Percentiles rank a stretch among this genome's conserved stretches.
phyloP scores from a whole-genome alignment of 2,329 filamentous ascomycete species.

The Mycogone perniciosa region DNA sequence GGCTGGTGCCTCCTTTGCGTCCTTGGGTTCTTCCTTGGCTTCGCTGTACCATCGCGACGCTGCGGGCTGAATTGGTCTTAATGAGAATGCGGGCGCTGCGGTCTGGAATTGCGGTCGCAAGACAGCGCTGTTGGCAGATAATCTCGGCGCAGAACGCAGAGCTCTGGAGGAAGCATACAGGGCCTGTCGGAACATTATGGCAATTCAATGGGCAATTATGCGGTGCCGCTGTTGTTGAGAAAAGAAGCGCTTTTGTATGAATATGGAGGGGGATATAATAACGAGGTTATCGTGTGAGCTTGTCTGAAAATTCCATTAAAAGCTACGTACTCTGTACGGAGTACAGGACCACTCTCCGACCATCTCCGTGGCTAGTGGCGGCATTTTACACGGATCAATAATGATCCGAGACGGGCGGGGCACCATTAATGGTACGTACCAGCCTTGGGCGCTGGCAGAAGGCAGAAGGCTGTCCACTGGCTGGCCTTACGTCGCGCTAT shows the following conservation, averaged over 20 bases:
- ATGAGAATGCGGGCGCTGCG: constrained; percentile 28
- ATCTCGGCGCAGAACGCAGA: constrained; percentile 35
- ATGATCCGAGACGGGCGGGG: constrained; percentile 1
- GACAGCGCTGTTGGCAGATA: constrained; percentile 29
- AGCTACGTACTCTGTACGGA: too few species aligned
- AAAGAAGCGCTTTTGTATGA: constrained; percentile 7
- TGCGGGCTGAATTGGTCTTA: constrained; percentile 31
- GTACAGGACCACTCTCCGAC: background rate
- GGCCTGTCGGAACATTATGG: constrained; percentile 42
- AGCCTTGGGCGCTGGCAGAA: background rate
- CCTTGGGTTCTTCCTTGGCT: constrained; percentile 26
- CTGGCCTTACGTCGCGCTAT: constrained; percentile 21
- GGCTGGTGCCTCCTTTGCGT: constrained; percentile 24
- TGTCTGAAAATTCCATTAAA: constrained; percentile 1
- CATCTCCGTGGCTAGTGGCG: background rate
- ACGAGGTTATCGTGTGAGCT: constrained; percentile 5
- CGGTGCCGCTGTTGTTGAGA: background rate
- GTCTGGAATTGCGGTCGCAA: constrained; percentile 33
- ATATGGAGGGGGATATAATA: constrained; percentile 5
- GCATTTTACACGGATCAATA: constrained; percentile 10
- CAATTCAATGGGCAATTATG: too few species aligned
- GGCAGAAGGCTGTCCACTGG: background rate
- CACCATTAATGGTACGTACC: background rate
- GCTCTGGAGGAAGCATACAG: constrained; percentile 38
- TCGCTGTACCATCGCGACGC: constrained; percentile 45